phyloP scores from a whole-genome alignment of 2,329 filamentous ascomycete species.

The Apiospora rasikravindrae region DNA sequence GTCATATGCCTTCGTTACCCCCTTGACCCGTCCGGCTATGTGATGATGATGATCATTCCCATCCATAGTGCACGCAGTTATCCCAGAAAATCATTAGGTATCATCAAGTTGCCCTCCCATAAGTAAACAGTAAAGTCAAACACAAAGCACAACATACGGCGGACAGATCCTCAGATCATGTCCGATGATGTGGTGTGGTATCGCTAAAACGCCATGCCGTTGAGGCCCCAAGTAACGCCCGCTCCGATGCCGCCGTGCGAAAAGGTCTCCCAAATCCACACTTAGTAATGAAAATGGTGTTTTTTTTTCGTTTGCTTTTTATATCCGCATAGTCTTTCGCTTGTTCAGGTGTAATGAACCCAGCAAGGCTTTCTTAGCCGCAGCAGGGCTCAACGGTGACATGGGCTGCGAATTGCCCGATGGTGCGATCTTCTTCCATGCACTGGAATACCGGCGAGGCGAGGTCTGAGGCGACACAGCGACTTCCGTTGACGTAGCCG shows the following conservation, averaged over 20 bases:
- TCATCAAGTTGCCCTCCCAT: conserved; percentile 14
- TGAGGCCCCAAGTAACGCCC: background rate
- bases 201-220: conserved; percentile 14
- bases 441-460: conserved; percentile 44
- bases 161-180: conserved; percentile 4
- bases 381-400: conserved; percentile 30
- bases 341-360: conserved; percentile 43
- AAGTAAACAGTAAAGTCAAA: conserved; percentile 4
- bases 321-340: conserved; percentile 48
- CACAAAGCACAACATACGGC: background rate
- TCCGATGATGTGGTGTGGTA: conserved; percentile 13
- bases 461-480: conserved; percentile 24
- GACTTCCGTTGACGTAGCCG: conserved; percentile 37
- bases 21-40: background rate
- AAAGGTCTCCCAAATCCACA: background rate
- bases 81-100: conserved; percentile 16
- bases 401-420: conserved; percentile 32
- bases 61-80: background rate
- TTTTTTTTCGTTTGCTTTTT: conserved; percentile 19
- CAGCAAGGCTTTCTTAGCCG: conserved; percentile 40
- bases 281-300: background rate
- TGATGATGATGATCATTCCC: background rate
- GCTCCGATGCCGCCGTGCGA: conserved; percentile 9
- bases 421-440: conserved; percentile 31
- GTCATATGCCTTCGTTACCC: background rate